Conservation (phyloP, 805 yeast genomes). For the Wickerhamiella dianesei region DNA sequence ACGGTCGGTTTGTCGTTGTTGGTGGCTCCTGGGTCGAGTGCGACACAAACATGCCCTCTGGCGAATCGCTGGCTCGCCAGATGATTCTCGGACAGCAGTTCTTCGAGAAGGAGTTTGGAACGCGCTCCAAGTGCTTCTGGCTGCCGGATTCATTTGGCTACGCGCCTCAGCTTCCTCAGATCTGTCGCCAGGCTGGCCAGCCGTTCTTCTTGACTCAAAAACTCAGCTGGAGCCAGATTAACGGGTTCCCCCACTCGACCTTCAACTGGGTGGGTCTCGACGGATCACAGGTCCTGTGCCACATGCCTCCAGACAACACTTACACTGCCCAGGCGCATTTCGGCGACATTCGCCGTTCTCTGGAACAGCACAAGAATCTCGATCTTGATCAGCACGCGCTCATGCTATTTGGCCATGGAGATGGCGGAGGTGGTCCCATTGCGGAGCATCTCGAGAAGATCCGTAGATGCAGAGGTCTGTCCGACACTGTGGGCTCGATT, state of each 20-base stretch:
- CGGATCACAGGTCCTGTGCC: conserved; percentile 84
- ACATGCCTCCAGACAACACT: conserved; percentile 96
- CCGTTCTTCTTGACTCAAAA: conserved; percentile 82
- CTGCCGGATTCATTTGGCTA: conserved; percentile 96
- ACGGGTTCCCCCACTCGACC: conserved; percentile 75
- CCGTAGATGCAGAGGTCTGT: conserved; percentile 78
- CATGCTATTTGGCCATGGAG: conserved; percentile 83
- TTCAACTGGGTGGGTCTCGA: conserved; percentile 94
- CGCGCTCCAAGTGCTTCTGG: conserved; percentile 71
- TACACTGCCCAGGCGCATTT: conserved; percentile 88
- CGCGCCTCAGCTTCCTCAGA: conserved; percentile 87
- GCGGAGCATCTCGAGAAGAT: conserved; percentile 87
- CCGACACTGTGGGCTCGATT: conserved; percentile 52
- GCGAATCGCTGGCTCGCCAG: conserved; percentile 82
- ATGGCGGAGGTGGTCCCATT: conserved; percentile 98
- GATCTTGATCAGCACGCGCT: conserved; percentile 70
- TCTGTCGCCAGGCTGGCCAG: conserved; percentile 77
- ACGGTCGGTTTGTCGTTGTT: conserved; percentile 70
- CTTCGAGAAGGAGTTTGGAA: conserved; percentile 66
- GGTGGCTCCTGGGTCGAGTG: conserved; percentile 99
- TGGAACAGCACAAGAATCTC: conserved; percentile 68
- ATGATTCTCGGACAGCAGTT: conserved; percentile 82
- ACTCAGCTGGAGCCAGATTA: conserved; percentile 91
- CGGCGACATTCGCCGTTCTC: conserved; percentile 79
- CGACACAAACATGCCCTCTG: conserved; percentile 91